Conservation (phyloP, 2,329 filamentous ascomycete species). For the Plectosphaerella plurivora region DNA sequence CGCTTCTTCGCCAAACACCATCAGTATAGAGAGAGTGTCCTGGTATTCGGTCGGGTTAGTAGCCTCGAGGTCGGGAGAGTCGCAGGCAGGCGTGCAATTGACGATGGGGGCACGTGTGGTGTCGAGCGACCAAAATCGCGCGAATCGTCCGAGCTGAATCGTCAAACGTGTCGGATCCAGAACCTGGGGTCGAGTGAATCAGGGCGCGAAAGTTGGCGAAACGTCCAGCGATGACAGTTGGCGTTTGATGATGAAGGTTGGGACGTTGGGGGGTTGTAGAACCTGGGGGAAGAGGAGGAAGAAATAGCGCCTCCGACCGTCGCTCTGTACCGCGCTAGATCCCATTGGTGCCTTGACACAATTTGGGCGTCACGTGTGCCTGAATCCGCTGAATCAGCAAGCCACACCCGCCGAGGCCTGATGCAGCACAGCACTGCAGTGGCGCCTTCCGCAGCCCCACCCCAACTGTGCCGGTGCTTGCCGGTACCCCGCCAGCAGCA, state of each 20-base stretch:
- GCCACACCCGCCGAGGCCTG: background rate
- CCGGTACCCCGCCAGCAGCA: slow-evolving; percentile 3
- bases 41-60: background rate
- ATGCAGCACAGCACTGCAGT: no score
- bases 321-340: no score
- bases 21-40: slow-evolving; percentile 6
- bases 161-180: no score
- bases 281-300: background rate
- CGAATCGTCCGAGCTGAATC: no score
- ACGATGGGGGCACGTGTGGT: background rate
- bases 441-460: background rate
- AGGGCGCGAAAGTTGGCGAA: background rate
- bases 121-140: background rate
- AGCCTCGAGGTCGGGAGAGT: background rate
- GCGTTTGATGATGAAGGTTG: background rate
- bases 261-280: background rate
- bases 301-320: background rate
- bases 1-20: slow-evolving; percentile 13
- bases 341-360: no score
- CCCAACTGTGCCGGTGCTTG: background rate
- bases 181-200: no score
- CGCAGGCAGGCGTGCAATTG: background rate
- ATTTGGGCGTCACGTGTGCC: background rate
- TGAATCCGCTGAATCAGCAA: background rate
- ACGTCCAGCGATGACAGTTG: background rate